phyloP scores from a whole-genome alignment of 352 stramenopile genomes.

The Phytophthora idaei region DNA sequence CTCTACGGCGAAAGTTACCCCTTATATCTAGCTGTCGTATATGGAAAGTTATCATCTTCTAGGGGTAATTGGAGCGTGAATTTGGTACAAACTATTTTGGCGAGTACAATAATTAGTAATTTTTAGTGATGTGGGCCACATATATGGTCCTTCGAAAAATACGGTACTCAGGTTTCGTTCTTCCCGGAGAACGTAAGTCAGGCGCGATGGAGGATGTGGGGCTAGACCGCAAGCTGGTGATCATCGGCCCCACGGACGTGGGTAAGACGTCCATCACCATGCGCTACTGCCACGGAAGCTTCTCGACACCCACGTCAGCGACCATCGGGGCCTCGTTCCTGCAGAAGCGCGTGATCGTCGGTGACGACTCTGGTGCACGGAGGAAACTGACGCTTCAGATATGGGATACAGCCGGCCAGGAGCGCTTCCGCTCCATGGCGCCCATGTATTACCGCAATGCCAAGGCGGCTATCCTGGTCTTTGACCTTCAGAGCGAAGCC shows the following conservation, averaged over 20 bases:
- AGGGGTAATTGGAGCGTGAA: too few species aligned
- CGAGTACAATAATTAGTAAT: too few species aligned
- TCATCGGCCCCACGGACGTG: constrained; percentile 89
- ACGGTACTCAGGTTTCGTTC: not conserved
- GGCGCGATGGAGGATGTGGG: constrained; percentile 80
- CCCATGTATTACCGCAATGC: constrained; percentile 92
- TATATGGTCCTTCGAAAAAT: not conserved
- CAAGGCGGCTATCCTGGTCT: constrained; percentile 88
- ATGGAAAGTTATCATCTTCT: too few species aligned
- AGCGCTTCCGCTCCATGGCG: constrained; percentile 86
- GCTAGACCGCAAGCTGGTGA: constrained; percentile 89
- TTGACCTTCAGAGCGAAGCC: constrained; percentile 77
- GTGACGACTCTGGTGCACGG: constrained; percentile 46
- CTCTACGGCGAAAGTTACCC: too few species aligned
- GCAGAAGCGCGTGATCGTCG: constrained; percentile 84
- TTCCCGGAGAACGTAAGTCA: not conserved
- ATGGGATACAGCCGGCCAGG: constrained; percentile 65
- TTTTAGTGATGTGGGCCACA: not conserved
- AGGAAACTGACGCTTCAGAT: constrained; percentile 90
- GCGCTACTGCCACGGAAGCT: constrained; percentile 88
- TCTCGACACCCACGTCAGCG: constrained; percentile 83
- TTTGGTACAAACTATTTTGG: too few species aligned
- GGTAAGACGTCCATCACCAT: constrained; percentile 91
- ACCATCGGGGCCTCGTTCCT: constrained; percentile 89
- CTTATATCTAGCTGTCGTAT: too few species aligned